These are phyloP conservation scores for Nasturtium officinale DNA, from an alignment of 345 rosid genomes.

Conservation along the genomic window DNA sequence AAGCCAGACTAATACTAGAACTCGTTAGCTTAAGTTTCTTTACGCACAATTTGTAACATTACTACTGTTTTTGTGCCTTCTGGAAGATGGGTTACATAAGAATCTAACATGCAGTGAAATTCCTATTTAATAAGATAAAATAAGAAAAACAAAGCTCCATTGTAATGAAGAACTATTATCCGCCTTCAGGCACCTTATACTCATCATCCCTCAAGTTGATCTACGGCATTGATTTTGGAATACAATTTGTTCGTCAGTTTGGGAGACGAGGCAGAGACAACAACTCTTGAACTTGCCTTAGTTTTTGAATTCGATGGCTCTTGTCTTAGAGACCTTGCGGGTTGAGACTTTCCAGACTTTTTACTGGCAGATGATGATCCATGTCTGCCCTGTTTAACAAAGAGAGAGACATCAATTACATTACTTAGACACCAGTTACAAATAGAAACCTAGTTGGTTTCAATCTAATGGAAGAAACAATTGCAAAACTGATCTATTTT, in stretches of 20 bases:
- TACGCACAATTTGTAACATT: neutral
- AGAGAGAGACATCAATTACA: slow-evolving; percentile 14
- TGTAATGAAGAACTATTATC: slow-evolving; percentile 5
- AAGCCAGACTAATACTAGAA: neutral
- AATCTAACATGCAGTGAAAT: slow-evolving; percentile 18
- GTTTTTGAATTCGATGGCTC: slow-evolving; percentile 17
- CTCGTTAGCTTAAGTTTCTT: neutral
- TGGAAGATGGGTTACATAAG: slow-evolving; percentile 19
- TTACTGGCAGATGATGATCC: slow-evolving; percentile 50
- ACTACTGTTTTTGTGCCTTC: neutral
- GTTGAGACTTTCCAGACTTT: slow-evolving; percentile 57
- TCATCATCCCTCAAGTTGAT: slow-evolving; percentile 37
- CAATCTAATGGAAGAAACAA: neutral
- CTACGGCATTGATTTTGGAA: slow-evolving; percentile 46
- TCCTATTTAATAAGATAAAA: neutral
- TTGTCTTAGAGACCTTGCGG: slow-evolving; percentile 33
- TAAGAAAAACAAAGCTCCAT: slow-evolving; percentile 14
- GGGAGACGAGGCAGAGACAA: slow-evolving; percentile 45
- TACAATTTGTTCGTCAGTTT: slow-evolving; percentile 47
- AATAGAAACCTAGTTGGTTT: neutral
- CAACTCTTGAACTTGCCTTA: slow-evolving; percentile 33
- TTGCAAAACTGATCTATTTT: slow-evolving; percentile 6
- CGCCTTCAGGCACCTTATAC: slow-evolving; percentile 6
- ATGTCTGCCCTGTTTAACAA: slow-evolving; percentile 58
- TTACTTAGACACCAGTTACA: slow-evolving; percentile 12